These are phyloP conservation scores for Pholiota molesta DNA, from an alignment of 768 basidiomycete species.

Conservation along the genomic window DNA sequence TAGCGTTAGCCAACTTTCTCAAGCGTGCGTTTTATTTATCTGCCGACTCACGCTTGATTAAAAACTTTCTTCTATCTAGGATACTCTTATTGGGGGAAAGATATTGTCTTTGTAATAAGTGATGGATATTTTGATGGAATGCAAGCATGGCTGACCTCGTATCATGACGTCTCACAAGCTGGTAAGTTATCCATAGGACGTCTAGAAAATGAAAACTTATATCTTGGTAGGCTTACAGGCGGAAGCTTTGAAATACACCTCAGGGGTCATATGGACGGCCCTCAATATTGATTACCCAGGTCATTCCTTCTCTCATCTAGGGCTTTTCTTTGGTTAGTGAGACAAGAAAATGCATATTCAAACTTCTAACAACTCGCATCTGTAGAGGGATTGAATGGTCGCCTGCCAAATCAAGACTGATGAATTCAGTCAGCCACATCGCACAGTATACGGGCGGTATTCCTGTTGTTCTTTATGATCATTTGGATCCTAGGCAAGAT, in stretches of 20 bases:
- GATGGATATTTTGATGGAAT: conserved; percentile 91
- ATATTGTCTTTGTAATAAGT: conserved; percentile 86
- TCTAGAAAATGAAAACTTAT: neutral
- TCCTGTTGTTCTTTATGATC: conserved; percentile 81
- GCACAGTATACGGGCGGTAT: conserved; percentile 74
- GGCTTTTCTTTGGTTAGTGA: conserved; percentile 86
- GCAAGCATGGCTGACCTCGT: conserved; percentile 88
- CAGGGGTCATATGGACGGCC: conserved; percentile 95
- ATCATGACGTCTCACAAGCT: conserved; percentile 69
- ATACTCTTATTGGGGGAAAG: conserved; percentile 93
- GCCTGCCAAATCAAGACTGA: conserved; percentile 94
- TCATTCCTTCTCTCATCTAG: conserved; percentile 95
- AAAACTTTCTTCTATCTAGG: conserved; percentile 41
- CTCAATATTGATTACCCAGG: conserved; percentile 94
- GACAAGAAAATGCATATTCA: neutral
- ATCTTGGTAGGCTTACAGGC: conserved; percentile 59
- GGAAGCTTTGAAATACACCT: conserved; percentile 62
- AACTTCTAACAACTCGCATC: conserved; percentile 1
- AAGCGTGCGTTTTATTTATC: conserved; percentile 55
- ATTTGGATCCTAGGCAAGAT: conserved; percentile 42
- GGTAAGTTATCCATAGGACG: conserved; percentile 43
- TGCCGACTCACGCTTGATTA: neutral
- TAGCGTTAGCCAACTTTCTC: conserved; percentile 83
- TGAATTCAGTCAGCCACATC: conserved; percentile 81
- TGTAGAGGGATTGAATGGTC: conserved; percentile 92